Evolutionary conservation across 345 rosid species (phyloP).

Genomic region (Cardiospermum halicacabum): DNA sequence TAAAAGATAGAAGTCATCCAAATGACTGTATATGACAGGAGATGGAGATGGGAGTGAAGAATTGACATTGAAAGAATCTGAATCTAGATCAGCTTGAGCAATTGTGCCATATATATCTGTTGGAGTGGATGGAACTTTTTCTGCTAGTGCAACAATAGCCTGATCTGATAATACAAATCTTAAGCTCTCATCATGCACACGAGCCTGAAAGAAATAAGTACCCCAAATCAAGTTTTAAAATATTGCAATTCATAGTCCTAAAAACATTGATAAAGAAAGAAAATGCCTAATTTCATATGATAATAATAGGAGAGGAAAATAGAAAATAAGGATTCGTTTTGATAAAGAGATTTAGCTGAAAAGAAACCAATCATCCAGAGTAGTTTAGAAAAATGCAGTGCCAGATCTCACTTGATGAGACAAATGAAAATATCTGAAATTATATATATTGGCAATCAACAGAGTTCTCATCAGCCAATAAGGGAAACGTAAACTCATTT

Average conservation of each 20-base stretch:
- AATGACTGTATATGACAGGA: conserved; percentile 63
- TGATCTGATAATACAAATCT: conserved; percentile 80
- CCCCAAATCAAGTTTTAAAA: conserved; percentile 12
- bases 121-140: conserved; percentile 36
- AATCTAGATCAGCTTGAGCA: conserved; percentile 53
- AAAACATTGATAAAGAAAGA: conserved; percentile 8
- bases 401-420: background rate
- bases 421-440: background rate
- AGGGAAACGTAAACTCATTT: conserved; percentile 4
- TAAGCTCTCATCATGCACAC: conserved; percentile 89
- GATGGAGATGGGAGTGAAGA: conserved; percentile 54
- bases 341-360: conserved; percentile 4
- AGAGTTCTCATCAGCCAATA: conserved; percentile 5
- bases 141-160: conserved; percentile 64
- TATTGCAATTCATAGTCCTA: background rate
- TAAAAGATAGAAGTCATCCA: conserved; percentile 44
- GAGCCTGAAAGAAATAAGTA: conserved; percentile 56
- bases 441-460: background rate
- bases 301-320: background rate
- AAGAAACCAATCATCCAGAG: background rate
- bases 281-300: background rate
- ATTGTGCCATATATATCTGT: conserved; percentile 43
- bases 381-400: background rate
- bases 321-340: conserved; percentile 1
- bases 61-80: conserved; percentile 40